A percentile compares a stretch with the other conserved stretches of the same genome.
These are phyloP conservation scores for Aspergillus bertholletiae DNA, from an alignment of 495 filamentous ascomycete species.

Conservation along the genomic window DNA sequence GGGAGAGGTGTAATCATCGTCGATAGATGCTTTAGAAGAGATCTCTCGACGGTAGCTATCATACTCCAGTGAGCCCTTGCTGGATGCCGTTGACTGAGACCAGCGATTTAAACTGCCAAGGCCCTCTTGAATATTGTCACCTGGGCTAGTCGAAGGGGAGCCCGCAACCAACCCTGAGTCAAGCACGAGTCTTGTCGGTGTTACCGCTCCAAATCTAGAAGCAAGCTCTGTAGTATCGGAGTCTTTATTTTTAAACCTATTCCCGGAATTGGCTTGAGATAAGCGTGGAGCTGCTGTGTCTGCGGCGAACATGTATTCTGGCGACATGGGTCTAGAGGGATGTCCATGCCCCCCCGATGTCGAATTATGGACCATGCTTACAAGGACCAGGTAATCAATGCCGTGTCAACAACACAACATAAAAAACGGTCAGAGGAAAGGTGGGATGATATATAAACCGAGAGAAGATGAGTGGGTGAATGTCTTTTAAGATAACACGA, in stretches of 20 bases:
- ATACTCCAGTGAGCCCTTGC: slow-evolving; percentile 50
- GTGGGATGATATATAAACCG: not conserved
- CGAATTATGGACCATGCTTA: slow-evolving; percentile 2
- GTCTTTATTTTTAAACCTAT: not conserved
- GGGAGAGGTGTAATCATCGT: slow-evolving; percentile 25
- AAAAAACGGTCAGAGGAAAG: not conserved
- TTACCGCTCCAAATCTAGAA: not conserved
- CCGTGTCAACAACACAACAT: not conserved
- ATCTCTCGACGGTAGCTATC: slow-evolving; percentile 43
- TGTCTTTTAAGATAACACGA: not conserved
- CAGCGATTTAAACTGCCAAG: slow-evolving; percentile 76
- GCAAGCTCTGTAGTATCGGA: not conserved
- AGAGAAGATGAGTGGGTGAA: not conserved
- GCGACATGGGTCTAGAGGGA: not conserved
- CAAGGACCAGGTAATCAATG: not conserved
- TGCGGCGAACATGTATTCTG: not conserved
- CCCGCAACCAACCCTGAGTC: slow-evolving; percentile 15
- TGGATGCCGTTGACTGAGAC: slow-evolving; percentile 75
- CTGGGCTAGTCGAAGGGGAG: slow-evolving; percentile 10
- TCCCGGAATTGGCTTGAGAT: not conserved
- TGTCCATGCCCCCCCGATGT: not conserved
- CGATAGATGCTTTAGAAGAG: slow-evolving; percentile 53
- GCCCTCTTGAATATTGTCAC: slow-evolving; percentile 54
- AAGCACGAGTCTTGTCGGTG: slow-evolving; percentile 5
- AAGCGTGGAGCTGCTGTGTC: not conserved